phyloP scores from a whole-genome alignment of 768 basidiomycete genomes.

The Mycena leptocephala region DNA sequence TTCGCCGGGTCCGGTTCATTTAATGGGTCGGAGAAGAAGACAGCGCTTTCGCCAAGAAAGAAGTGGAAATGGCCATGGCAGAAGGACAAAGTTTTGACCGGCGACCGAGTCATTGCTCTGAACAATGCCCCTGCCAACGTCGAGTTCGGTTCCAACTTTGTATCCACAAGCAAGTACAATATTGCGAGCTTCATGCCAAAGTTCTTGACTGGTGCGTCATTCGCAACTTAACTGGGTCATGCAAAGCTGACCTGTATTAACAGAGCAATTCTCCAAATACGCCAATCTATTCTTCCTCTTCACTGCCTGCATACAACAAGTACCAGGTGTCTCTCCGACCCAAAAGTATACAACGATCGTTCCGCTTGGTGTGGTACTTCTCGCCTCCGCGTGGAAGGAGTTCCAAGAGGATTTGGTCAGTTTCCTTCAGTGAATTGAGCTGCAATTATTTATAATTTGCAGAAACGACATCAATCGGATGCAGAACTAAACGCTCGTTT shows the following conservation, averaged over 20 bases:
- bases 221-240: neutral
- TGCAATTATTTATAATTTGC: slow-evolving; percentile 27
- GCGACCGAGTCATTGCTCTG: slow-evolving; percentile 87
- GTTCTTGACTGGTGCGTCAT: slow-evolving; percentile 86
- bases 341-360: slow-evolving; percentile 96
- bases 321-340: slow-evolving; percentile 97
- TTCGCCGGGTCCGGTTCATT: slow-evolving; percentile 64
- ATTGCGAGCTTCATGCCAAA: slow-evolving; percentile 90
- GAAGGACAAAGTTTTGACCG: slow-evolving; percentile 74
- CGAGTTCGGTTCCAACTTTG: slow-evolving; percentile 85
- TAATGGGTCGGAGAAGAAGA: slow-evolving; percentile 47
- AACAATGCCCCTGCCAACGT: slow-evolving; percentile 81
- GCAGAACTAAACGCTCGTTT: slow-evolving; percentile 89
- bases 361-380: slow-evolving; percentile 89
- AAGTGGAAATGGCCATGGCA: slow-evolving; percentile 92
- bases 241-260: slow-evolving; percentile 23
- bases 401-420: slow-evolving; percentile 93
- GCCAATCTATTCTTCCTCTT: slow-evolving; percentile 99
- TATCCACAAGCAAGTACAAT: slow-evolving; percentile 98
- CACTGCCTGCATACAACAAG: slow-evolving; percentile 97
- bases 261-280: slow-evolving; percentile 99
- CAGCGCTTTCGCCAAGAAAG: slow-evolving; percentile 43
- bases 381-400: slow-evolving; percentile 97
- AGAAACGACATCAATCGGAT: slow-evolving; percentile 99
- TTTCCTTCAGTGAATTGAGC: slow-evolving; percentile 28